Evolutionary conservation across 495 filamentous ascomycete species (phyloP), one percentile per base, ranked within the genome.

Genomic region (Immersiella caudata): DNA sequence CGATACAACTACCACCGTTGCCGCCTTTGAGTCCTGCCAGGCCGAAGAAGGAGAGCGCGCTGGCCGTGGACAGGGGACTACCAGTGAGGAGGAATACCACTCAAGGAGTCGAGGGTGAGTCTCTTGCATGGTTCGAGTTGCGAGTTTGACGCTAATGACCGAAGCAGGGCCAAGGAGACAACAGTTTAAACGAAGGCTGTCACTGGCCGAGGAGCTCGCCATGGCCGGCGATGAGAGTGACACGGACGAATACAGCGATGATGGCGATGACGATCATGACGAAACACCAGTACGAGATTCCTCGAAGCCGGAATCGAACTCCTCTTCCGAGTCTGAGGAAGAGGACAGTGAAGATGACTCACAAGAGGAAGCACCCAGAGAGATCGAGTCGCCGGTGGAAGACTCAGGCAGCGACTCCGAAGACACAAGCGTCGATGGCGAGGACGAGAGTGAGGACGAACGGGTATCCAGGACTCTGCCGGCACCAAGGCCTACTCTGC

Each of bases 171-270:
- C 4, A 14, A 46, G 24, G 6, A 18, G 55, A 50, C 16, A 36
- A 8, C 21, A 35, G 55, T 29, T 64, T 9, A 70, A 70, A 26
- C 64, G 68, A 2, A 21, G 68, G 9, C 50, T 70, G 3, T 70
- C 68, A 6, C 46, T 70, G 18, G 68, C 68, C 4, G 68, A 70
- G 29, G 68, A 70, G 29, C 54, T 70, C 14, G 68, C 68, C 0
- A 18, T 70, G 0, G 59, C 52, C 8, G 55, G 46, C 2, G 68
- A 65, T 20, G 59, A 11, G 5, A 57, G 54, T 26, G 26, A 57
- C 21, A 46, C 40, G 11, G 40, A 46, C 40, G 40, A 46, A 46
- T 46, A 46, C 40, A 46, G 40, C 24, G 56, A 59, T 5, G 27
- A 33, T 6, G 56, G 33, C 26, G 56, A 59, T 12, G 56, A 59